Evolutionary conservation across 805 yeast genomes (phyloP).

Genomic region (Naumovozyma dairenensis): DNA sequence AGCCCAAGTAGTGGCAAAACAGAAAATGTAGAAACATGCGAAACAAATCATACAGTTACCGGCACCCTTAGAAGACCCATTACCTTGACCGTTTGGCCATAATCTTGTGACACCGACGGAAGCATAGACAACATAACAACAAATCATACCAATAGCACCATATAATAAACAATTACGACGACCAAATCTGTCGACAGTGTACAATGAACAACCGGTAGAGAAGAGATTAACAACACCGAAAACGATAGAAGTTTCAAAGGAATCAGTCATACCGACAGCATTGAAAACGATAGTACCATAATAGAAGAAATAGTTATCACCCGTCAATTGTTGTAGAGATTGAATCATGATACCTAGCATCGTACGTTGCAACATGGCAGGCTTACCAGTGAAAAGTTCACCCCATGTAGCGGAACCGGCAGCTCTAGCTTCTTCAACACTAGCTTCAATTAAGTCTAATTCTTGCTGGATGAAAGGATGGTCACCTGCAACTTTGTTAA

Average conservation of each 20-base stretch:
- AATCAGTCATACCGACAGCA: constrained; percentile 51
- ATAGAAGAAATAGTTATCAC: constrained; percentile 60
- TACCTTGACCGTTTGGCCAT: constrained; percentile 34
- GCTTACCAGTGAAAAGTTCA: constrained; percentile 58
- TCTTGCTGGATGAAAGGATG: constrained; percentile 48
- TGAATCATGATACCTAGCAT: constrained; percentile 46
- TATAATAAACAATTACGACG: constrained; percentile 39
- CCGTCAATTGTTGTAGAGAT: constrained; percentile 60
- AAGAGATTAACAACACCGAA: constrained; percentile 52
- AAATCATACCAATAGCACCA: constrained; percentile 42
- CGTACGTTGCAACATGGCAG: constrained; percentile 42
- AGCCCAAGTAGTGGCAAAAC: constrained; percentile 71
- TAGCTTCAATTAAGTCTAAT: constrained; percentile 47
- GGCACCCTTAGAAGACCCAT: constrained; percentile 39
- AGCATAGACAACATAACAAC: constrained; percentile 42
- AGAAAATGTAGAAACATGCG: constrained; percentile 60
- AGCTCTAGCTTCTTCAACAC: constrained; percentile 47
- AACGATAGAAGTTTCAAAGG: constrained; percentile 50
- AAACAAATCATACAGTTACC: constrained; percentile 67
- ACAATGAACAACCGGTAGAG: constrained; percentile 46
- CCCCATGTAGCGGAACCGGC: constrained; percentile 62
- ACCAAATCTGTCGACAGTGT: constrained; percentile 45
- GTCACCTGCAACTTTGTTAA: constrained; percentile 47
- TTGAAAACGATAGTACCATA: constrained; percentile 55
- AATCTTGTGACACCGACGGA: constrained; percentile 48